Evolutionary conservation across 306 rosid species (phyloP), one percentile per base, ranked within the genome.

Genomic region (Quercus ilex): DNA sequence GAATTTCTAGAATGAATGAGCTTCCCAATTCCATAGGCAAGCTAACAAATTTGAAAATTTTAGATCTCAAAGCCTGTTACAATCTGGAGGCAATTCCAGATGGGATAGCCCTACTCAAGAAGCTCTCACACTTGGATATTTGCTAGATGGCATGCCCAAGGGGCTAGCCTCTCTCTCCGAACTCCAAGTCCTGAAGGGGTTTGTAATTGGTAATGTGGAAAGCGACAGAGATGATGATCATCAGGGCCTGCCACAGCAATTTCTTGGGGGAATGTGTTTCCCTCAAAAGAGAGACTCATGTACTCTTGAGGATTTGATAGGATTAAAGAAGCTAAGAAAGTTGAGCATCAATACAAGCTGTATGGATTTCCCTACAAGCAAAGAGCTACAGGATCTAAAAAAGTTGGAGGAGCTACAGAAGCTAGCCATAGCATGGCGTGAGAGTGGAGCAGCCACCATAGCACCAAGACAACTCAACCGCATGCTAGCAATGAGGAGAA

Each of bases 21-120:
- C 78, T 85, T 6, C 82, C 83, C 1, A 0, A 57, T 21, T 78
- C 73, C 7, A 12, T 85, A 6, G 12, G 20, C 4, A 20, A 53
- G 6, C 71, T 85, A 9, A 0, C 1, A 5, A 75, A 51, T 65
- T 64, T 85, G 13, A 72, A 23, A 19, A 78, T 85, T 53, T 81
- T 85, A 2, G 88, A 85, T 65, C 85, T 85, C n/a, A 74, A 58
- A 35, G 82, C 87, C 2, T 84, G 87, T 41, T 74, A 77, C 69
- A 77, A 77, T 79, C 74, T 86, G 8, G 83, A 86, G 62, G 63
- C 19, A 51, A 30, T 83, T 21, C 89, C 89, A 1, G n/a, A n/a
- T 4, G 43, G 38, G 0, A 76, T 79, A 23, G 51, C 71, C 3
- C 28, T 3, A 4, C 69, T 85, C 30, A 73, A 52, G 38, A 79